Evolutionary conservation across 2,329 filamentous ascomycete species (phyloP).

Genomic region (Aspergillus udagawae): DNA sequence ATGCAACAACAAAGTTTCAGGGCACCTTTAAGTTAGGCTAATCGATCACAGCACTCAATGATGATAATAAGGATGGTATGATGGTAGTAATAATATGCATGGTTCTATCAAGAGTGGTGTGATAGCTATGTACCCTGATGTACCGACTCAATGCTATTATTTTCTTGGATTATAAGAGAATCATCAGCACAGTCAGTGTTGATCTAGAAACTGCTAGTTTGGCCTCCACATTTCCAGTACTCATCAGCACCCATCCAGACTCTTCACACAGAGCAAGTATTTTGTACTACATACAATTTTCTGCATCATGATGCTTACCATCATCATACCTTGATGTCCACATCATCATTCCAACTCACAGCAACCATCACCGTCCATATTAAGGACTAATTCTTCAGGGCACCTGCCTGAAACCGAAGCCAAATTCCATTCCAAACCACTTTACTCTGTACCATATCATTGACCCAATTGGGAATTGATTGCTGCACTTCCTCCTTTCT

Average conservation of each 20-base stretch:
- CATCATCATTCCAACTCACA: background rate
- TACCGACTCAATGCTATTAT: background rate
- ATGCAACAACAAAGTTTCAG: background rate
- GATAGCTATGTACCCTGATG: background rate
- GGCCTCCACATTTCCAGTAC: background rate
- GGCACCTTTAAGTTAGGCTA: background rate
- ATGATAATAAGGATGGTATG: background rate
- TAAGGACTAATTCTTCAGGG: background rate
- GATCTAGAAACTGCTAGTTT: background rate
- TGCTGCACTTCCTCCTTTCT: background rate
- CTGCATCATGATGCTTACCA: background rate
- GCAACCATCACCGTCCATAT: background rate
- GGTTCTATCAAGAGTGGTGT: background rate
- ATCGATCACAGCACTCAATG: too few relatives aligned
- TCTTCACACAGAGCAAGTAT: background rate
- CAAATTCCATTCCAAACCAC: conserved; percentile 1
- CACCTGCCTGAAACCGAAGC: conserved; percentile 5
- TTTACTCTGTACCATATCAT: background rate
- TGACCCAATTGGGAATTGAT: background rate
- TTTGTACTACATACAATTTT: background rate
- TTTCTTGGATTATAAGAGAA: background rate
- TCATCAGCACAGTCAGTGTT: background rate
- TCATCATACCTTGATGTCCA: background rate
- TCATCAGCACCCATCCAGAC: background rate
- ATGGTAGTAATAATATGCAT: too few relatives aligned